Conservation (phyloP, 2,329 filamentous ascomycete species). For the Claviceps pusilla region DNA sequence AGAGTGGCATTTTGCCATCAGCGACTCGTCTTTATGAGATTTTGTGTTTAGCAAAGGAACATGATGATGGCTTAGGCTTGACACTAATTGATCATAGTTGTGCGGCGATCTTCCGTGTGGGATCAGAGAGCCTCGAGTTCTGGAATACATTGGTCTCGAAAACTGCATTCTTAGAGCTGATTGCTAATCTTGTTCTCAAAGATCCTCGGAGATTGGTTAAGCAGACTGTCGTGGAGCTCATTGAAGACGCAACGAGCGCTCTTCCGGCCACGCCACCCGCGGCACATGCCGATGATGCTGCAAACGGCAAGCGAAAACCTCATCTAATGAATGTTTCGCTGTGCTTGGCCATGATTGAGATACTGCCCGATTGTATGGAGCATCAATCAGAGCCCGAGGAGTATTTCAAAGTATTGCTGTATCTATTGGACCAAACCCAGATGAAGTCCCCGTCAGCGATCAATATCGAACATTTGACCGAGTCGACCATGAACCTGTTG, state of each 20-base stretch:
- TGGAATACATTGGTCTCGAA: constrained; percentile 14
- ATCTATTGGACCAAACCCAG: neutral
- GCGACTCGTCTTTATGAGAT: constrained; percentile 12
- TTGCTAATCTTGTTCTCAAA: constrained; percentile 15
- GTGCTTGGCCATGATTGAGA: constrained; percentile 18
- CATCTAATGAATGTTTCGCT: constrained; percentile 12
- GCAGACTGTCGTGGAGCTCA: constrained; percentile 18
- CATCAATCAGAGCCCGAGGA: constrained; percentile 27
- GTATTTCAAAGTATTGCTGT: constrained; percentile 25
- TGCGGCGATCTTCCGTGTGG: constrained; percentile 15
- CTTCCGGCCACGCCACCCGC: constrained; percentile 3
- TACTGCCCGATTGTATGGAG: constrained; percentile 18
- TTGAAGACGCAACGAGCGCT: constrained; percentile 15
- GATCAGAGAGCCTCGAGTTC: constrained; percentile 14
- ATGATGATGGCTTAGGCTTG: constrained; percentile 12
- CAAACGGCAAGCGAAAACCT: neutral
- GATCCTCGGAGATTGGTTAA: constrained; percentile 15
- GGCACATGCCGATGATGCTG: neutral
- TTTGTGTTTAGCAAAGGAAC: constrained; percentile 11
- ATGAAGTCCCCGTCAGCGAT: constrained; percentile 14
- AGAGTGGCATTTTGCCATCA: constrained; percentile 1
- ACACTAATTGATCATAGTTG: constrained; percentile 15
- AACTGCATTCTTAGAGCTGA: constrained; percentile 10
- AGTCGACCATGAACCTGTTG: constrained; percentile 18
- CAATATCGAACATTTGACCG: constrained; percentile 16